Percentiles rank a stretch among this genome's conserved stretches.
Conservation (phyloP, 2,329 filamentous ascomycete genomes). For the Ceratocystis harringtonii region DNA sequence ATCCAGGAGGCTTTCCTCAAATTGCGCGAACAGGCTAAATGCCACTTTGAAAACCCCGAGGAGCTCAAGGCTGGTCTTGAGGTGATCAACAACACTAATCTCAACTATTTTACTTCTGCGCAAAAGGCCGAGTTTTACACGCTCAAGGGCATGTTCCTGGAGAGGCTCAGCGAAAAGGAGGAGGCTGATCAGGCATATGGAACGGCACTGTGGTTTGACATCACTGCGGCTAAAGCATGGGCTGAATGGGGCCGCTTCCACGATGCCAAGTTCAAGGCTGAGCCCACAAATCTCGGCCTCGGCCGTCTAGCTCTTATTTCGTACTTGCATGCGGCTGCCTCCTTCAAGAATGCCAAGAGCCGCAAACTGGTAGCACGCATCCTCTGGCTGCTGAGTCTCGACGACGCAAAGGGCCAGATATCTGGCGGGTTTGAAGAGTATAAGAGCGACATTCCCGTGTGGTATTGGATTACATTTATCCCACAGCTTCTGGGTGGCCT, state of each 20-base stretch:
- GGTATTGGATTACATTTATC: slow-evolving; percentile 99
- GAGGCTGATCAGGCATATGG: slow-evolving; percentile 92
- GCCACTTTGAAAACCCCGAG: slow-evolving; percentile 89
- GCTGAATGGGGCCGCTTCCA: slow-evolving; percentile 99
- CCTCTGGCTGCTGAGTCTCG: slow-evolving; percentile 86
- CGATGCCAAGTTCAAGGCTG: slow-evolving; percentile 87
- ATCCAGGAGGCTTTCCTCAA: slow-evolving; percentile 99
- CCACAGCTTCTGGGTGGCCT: slow-evolving; percentile 87
- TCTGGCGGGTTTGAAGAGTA: slow-evolving; percentile 84
- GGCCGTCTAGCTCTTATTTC: slow-evolving; percentile 89
- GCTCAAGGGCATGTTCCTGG: slow-evolving; percentile 97
- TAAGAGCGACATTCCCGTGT: slow-evolving; percentile 92
- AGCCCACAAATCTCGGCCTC: slow-evolving; percentile 64
- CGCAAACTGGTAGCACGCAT: slow-evolving; percentile 86
- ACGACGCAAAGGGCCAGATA: slow-evolving; percentile 72
- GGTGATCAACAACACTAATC: slow-evolving; percentile 98
- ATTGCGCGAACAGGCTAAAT: slow-evolving; percentile 94
- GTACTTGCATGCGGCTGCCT: slow-evolving; percentile 86
- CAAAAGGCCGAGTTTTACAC: slow-evolving; percentile 99
- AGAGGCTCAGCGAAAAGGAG: slow-evolving; percentile 77
- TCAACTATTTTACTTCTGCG: slow-evolving; percentile 91
- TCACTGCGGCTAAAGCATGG: slow-evolving; percentile 92
- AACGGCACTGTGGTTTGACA: slow-evolving; percentile 88
- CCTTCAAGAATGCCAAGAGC: slow-evolving; percentile 95
- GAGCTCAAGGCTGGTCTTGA: slow-evolving; percentile 88